These are phyloP conservation scores for Erythrophleum fordii DNA, from an alignment of 306 rosid species.

Conservation along the genomic window DNA sequence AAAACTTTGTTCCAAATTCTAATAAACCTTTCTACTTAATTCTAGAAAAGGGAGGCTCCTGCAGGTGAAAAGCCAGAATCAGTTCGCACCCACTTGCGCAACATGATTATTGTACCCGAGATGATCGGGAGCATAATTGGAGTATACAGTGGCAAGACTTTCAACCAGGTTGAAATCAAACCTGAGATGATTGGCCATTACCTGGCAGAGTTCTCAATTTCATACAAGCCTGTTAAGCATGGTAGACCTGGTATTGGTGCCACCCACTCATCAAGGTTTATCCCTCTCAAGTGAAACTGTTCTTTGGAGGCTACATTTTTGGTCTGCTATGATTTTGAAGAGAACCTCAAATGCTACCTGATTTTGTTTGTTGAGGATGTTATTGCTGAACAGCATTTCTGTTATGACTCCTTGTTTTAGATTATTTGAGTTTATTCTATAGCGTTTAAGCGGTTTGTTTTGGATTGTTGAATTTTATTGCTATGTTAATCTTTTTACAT, in stretches of 20 bases:
- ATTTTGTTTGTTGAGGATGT: conserved; percentile 36
- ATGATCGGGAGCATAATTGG: conserved; percentile 56
- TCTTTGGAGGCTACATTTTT: conserved; percentile 29
- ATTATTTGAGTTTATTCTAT: background rate
- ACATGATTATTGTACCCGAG: conserved; percentile 69
- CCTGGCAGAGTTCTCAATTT: conserved; percentile 89
- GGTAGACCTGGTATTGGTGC: conserved; percentile 99
- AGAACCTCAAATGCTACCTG: conserved; percentile 38
- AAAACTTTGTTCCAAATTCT: background rate
- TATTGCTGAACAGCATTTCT: conserved; percentile 8
- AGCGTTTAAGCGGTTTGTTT: background rate
- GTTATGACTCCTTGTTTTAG: conserved; percentile 29
- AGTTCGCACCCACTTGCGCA: conserved; percentile 88
- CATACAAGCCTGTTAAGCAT: conserved; percentile 96
- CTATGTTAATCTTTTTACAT: too few species aligned
- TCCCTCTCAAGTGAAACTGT: conserved; percentile 82
- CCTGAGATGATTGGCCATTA: conserved; percentile 76
- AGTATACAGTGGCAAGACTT: conserved; percentile 55
- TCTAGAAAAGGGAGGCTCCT: conserved; percentile 91
- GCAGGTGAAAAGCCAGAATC: conserved; percentile 94
- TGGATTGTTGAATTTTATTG: background rate
- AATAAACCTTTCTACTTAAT: background rate
- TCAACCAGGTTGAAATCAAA: conserved; percentile 61
- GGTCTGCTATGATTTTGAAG: conserved; percentile 32
- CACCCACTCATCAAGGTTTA: conserved; percentile 96